Percentiles rank a stretch among this genome's conserved stretches.
Evolutionary conservation across 1,284 basidiomycete genomes (phyloP).

Genomic region (Ustilago tritici): DNA sequence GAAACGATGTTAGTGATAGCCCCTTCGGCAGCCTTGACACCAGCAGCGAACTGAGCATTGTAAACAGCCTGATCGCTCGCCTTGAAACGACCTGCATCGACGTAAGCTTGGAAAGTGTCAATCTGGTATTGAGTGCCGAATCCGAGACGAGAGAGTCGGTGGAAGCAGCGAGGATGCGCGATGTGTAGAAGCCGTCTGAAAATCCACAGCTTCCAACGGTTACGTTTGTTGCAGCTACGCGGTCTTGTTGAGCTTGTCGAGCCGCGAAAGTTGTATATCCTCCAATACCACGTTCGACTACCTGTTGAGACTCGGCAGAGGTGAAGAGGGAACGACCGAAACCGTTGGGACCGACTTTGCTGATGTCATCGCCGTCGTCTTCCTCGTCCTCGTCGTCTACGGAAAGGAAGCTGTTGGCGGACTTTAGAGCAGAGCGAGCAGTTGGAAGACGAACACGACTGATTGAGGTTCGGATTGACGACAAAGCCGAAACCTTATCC

Average conservation of each 20-base stretch:
- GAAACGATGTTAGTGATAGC: conserved; percentile 44
- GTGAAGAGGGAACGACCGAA: conserved; percentile 36
- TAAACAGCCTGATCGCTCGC: conserved; percentile 24
- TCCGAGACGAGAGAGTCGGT: conserved; percentile 76
- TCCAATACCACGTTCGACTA: conserved; percentile 22
- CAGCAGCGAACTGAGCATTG: conserved; percentile 46
- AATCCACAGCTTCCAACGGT: conserved; percentile 72
- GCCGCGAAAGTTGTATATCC: conserved; percentile 33
- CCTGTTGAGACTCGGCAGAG: neutral
- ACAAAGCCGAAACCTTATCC: conserved; percentile 16
- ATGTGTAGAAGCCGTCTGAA: conserved; percentile 76
- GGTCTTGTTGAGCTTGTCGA: conserved; percentile 17
- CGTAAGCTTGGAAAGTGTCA: conserved; percentile 70
- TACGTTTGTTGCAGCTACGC: conserved; percentile 11
- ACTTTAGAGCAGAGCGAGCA: conserved; percentile 11
- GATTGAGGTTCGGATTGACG: conserved; percentile 30
- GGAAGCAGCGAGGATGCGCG: conserved; percentile 74
- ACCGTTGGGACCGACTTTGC: conserved; percentile 30
- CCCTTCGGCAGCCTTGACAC: conserved; percentile 44
- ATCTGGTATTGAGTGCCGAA: conserved; percentile 77
- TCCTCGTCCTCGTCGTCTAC: conserved; percentile 15
- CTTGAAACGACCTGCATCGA: conserved; percentile 29
- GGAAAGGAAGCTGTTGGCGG: conserved; percentile 31
- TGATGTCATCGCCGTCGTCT: conserved; percentile 19
- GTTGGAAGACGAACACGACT: conserved; percentile 31